Conservation (phyloP, 768 basidiomycete genomes). For the Tricholoma sp. region DNA sequence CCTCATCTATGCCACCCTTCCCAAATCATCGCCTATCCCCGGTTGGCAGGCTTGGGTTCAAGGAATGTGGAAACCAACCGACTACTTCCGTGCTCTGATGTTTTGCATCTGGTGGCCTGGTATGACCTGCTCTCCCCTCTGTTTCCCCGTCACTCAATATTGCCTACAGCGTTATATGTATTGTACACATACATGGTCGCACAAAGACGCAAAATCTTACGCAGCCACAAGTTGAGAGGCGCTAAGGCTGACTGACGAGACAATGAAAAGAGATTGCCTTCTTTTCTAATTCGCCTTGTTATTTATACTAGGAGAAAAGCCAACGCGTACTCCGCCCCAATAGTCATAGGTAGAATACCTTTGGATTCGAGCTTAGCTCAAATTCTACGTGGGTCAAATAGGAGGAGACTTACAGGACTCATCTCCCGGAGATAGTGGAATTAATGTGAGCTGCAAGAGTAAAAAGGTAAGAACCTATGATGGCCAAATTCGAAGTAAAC, state of each 20-base stretch:
- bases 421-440: constrained; percentile 33
- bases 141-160: not conserved
- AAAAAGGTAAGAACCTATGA: constrained; percentile 41
- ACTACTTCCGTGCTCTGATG: constrained; percentile 52
- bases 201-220: constrained; percentile 44
- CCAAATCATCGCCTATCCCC: constrained; percentile 37
- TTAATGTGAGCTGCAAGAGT: not conserved
- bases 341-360: constrained; percentile 64
- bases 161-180: constrained; percentile 38
- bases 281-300: constrained; percentile 21
- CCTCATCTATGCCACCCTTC: constrained; percentile 74
- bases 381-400: not conserved
- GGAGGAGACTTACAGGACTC: constrained; percentile 46
- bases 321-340: constrained; percentile 45
- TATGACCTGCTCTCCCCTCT: constrained; percentile 25
- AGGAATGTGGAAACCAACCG: constrained; percentile 48
- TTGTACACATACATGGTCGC: constrained; percentile 51
- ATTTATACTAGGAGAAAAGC: constrained; percentile 53
- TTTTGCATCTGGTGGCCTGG: constrained; percentile 89
- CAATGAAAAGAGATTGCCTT: not conserved
- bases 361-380: constrained; percentile 15
- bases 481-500: constrained; percentile 48
- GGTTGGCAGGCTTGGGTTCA: constrained; percentile 38
- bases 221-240: constrained; percentile 9
- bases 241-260: constrained; percentile 5